phyloP scores from a whole-genome alignment of 2,329 filamentous ascomycete genomes.

The Fusarium pseudoanthophilum region DNA sequence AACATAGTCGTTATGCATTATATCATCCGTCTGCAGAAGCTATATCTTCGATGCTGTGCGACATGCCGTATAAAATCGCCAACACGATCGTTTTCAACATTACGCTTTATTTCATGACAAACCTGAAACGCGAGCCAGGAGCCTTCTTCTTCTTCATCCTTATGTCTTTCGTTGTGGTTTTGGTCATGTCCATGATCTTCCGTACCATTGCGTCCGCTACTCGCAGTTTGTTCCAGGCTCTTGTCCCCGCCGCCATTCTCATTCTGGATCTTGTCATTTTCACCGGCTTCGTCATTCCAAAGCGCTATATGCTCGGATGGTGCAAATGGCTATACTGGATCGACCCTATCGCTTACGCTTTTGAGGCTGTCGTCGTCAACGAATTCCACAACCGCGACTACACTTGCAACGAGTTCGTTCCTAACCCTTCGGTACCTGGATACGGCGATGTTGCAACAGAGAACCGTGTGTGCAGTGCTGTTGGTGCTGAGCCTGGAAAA shows the following conservation, averaged over 20 bases:
- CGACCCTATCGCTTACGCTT: constrained; percentile 82
- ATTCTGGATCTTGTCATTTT: constrained; percentile 65
- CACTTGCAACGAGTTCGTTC: constrained; percentile 59
- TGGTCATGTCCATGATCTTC: constrained; percentile 77
- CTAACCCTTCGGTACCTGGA: constrained; percentile 43
- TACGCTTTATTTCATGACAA: constrained; percentile 87
- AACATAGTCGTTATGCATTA: constrained; percentile 85
- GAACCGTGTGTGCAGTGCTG: constrained; percentile 58
- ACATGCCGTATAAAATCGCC: constrained; percentile 81
- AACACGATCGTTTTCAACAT: constrained; percentile 83
- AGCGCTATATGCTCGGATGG: constrained; percentile 80
- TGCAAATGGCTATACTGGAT: constrained; percentile 86
- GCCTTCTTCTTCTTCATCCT: constrained; percentile 89
- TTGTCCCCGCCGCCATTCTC: constrained; percentile 45
- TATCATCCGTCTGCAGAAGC: constrained; percentile 92
- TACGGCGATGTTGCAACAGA: constrained; percentile 40
- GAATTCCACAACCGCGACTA: constrained; percentile 79
- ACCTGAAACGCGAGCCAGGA: constrained; percentile 77
- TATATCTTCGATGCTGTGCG: constrained; percentile 85
- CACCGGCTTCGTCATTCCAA: constrained; percentile 75
- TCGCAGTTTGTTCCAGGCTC: constrained; percentile 45
- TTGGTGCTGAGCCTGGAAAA: constrained; percentile 59
- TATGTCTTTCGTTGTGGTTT: constrained; percentile 76
- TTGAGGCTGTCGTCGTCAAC: constrained; percentile 84
- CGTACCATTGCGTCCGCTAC: constrained; percentile 47